Evolutionary conservation across 1,284 basidiomycete genomes (phyloP).

Genomic region (Golubevia pallescens): DNA sequence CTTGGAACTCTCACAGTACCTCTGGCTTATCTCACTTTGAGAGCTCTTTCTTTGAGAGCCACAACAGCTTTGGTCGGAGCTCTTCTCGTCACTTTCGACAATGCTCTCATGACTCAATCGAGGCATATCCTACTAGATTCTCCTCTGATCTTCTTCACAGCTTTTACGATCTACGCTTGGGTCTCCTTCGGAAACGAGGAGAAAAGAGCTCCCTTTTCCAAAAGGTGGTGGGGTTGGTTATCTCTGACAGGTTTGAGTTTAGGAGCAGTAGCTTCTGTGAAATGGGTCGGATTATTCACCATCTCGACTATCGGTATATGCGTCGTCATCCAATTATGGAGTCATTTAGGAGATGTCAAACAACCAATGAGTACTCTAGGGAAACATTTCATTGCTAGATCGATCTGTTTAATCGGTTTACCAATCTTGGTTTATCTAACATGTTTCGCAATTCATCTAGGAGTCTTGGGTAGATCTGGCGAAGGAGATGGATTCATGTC

Average conservation of each 20-base stretch:
- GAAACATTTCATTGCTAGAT: slow-evolving; percentile 85
- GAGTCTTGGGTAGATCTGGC: slow-evolving; percentile 83
- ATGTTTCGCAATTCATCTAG: slow-evolving; percentile 94
- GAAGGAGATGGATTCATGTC: slow-evolving; percentile 99
- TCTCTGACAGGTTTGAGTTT: slow-evolving; percentile 84
- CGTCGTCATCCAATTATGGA: slow-evolving; percentile 88
- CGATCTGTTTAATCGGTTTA: slow-evolving; percentile 83
- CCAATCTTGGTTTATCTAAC: slow-evolving; percentile 89
- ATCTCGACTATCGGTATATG: slow-evolving; percentile 89
- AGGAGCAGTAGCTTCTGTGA: slow-evolving; percentile 89
- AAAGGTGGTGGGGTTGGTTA: slow-evolving; percentile 91
- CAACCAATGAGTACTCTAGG: slow-evolving; percentile 78
- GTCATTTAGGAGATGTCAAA: slow-evolving; percentile 83
- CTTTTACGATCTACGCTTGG: slow-evolving; percentile 85
- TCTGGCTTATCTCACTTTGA: slow-evolving; percentile 89
- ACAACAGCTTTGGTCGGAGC: slow-evolving; percentile 88
- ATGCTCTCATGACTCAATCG: slow-evolving; percentile 92
- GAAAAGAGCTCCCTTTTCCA: slow-evolving; percentile 75
- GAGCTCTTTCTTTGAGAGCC: slow-evolving; percentile 80
- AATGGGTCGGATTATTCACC: slow-evolving; percentile 99
- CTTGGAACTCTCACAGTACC: slow-evolving; percentile 89
- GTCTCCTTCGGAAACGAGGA: slow-evolving; percentile 90
- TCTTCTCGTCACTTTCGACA: slow-evolving; percentile 93
- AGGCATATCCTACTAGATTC: slow-evolving; percentile 96
- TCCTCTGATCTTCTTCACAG: slow-evolving; percentile 95